Evolutionary conservation across 306 rosid genomes (phyloP).

Genomic region (Vachellia collinsii): DNA sequence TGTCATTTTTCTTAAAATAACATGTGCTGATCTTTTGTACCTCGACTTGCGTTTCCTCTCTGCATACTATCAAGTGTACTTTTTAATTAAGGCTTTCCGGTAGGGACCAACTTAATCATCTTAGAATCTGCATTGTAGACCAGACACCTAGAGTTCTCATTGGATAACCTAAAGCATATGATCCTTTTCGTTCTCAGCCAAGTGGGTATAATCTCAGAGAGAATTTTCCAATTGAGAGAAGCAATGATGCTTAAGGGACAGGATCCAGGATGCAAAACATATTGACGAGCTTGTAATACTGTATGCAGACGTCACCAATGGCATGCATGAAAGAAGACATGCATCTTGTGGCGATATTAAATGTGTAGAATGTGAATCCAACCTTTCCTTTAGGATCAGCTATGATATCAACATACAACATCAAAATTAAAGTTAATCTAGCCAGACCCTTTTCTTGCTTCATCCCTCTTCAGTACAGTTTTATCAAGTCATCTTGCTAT

Average conservation of each 20-base stretch:
- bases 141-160: background rate
- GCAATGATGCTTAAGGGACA: background rate
- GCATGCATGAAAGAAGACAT: background rate
- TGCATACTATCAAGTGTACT: slow-evolving; percentile 14
- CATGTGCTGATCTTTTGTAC: slow-evolving; percentile 18
- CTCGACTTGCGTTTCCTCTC: slow-evolving; percentile 7
- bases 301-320: background rate
- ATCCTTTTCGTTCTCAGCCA: background rate
- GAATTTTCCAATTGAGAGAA: background rate
- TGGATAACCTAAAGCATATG: slow-evolving; percentile 8
- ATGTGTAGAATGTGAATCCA: background rate
- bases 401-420: background rate
- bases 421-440: background rate
- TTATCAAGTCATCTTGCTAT: slow-evolving; percentile 2
- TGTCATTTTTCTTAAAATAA: slow-evolving; percentile 36
- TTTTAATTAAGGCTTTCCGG: slow-evolving; percentile 40
- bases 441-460: background rate
- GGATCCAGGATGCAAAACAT: background rate
- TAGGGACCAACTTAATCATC: slow-evolving; percentile 32
- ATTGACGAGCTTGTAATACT: background rate
- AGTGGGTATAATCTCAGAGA: background rate
- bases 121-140: background rate
- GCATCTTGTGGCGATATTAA: background rate
- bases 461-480: background rate
- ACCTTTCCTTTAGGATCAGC: background rate